Evolutionary conservation across 345 rosid species (phyloP).

Genomic region (Dovyalis caffra): DNA sequence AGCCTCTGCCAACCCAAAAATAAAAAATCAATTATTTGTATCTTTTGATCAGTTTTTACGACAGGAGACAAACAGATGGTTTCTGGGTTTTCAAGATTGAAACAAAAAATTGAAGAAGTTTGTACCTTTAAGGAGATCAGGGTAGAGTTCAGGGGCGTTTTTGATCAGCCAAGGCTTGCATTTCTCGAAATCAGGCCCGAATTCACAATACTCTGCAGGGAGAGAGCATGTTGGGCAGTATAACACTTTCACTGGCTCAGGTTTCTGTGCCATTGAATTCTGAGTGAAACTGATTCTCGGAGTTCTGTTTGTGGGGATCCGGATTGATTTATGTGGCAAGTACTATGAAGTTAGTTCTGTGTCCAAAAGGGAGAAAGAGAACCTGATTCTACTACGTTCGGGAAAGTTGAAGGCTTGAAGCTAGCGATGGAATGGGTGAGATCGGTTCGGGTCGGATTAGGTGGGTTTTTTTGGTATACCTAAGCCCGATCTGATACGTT

Average conservation of each 20-base stretch:
- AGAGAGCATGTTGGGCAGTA: slow-evolving; percentile 53
- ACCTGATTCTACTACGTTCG: neutral
- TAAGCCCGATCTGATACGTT: too few species aligned
- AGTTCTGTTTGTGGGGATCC: neutral
- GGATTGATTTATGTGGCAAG: neutral
- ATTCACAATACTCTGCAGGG: slow-evolving; percentile 94
- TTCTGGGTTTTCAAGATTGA: neutral
- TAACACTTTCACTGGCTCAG: slow-evolving; percentile 62
- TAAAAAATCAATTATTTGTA: neutral
- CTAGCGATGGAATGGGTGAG: too few species aligned
- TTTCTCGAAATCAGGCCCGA: slow-evolving; percentile 84
- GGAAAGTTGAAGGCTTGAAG: too few species aligned
- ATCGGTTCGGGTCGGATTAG: too few species aligned
- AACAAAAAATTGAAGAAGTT: neutral
- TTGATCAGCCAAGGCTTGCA: slow-evolving; percentile 90
- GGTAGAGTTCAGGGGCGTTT: slow-evolving; percentile 82
- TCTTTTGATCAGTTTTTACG: neutral
- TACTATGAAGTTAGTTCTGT: neutral
- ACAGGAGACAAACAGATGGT: neutral
- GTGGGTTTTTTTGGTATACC: too few species aligned
- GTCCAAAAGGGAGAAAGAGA: neutral
- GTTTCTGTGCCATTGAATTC: slow-evolving; percentile 12
- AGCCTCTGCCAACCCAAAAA: slow-evolving; percentile 42
- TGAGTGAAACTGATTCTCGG: neutral
- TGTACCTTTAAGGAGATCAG: slow-evolving; percentile 78